A percentile compares a stretch with the other conserved stretches of the same genome.
phyloP scores from a whole-genome alignment of 2,329 filamentous ascomycete species.

The Exophiala sp. region DNA sequence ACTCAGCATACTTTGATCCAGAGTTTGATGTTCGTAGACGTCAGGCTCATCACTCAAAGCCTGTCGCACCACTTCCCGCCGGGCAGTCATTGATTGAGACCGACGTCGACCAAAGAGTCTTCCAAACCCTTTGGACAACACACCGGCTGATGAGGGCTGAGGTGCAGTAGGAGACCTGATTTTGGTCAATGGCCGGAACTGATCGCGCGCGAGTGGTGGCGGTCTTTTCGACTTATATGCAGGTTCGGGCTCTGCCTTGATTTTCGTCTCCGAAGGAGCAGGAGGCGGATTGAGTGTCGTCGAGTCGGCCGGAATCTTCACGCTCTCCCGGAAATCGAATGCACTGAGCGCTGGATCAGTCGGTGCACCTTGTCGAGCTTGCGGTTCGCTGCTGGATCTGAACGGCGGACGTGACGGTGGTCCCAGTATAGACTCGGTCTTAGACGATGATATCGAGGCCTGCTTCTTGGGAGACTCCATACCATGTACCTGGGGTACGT shows the following conservation, averaged over 20 bases:
- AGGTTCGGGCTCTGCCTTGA: conserved; percentile 17
- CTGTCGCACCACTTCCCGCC: conserved; percentile 17
- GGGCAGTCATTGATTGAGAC: conserved; percentile 20
- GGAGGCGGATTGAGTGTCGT: not conserved
- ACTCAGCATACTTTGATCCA: conserved; percentile 10
- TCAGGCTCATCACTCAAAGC: conserved; percentile 25
- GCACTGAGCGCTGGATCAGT: conserved; percentile 7
- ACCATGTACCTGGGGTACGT: not conserved
- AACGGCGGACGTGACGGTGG: not conserved
- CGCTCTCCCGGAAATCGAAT: conserved; percentile 11
- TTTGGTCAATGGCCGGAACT: conserved; percentile 3
- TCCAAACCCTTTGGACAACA: conserved; percentile 16
- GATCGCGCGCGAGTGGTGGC: conserved; percentile 20
- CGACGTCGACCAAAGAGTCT: conserved; percentile 23
- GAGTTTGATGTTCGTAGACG: conserved; percentile 3
- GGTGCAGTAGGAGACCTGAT: conserved; percentile 13
- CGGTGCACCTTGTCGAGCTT: not conserved
- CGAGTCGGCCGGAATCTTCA: not conserved
- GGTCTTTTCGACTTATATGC: conserved; percentile 26
- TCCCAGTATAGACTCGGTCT: not conserved
- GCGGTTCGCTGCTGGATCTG: conserved; percentile 6
- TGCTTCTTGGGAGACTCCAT: not conserved
- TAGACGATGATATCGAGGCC: not conserved
- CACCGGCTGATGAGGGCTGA: conserved; percentile 15
- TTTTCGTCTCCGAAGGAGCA: conserved; percentile 4